Evolutionary conservation across 768 basidiomycete species (phyloP), one percentile per base, ranked within the genome.

Genomic region (Suillus spraguei): DNA sequence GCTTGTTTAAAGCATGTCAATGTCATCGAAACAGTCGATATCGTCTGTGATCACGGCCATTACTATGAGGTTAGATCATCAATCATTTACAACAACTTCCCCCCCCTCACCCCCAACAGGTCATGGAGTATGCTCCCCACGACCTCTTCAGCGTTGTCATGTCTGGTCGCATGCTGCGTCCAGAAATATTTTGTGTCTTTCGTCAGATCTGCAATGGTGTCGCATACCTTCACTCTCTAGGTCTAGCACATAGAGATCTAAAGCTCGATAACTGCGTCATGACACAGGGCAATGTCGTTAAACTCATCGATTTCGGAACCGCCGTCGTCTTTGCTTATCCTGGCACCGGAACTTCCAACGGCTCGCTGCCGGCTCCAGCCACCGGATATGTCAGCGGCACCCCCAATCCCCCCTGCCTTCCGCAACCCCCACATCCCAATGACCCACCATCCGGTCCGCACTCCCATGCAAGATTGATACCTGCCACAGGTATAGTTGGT

Each of bases 211-310:
- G 96, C 77, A 92, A 94, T 70, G 97, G 97, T 62, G 97, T 99
- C 66, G 92, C 97, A 76, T 99, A 99, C 75, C 88, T 99, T 56
- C 97, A 99, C 78, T 91, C 93, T 67, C 89, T 99, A 81, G 97
- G 97, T 33, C 89, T 99, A 59, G 97, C 97, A 6, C 97, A 99
- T 73, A 93, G 97, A 52, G 97, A 99, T 77, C 87, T 99, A 79
- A 99, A 99, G 78, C 91, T 99, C 64, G 97, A 99, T 81, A 99
- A 99, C 76, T 99, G 97, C 77, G 97, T 99, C 80, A 97, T 99
- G 94, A 97, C 92, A n/a, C 81, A 81, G 4, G 84, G 90, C 72
- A 95, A 98, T 72, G 86, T 97, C 68, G 94, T 99, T 81, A 99
- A 99, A 76, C 85, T 99, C 68, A 99, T 99, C 79, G 97, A 99